These are phyloP conservation scores for Brassica rapa DNA, from an alignment of 345 rosid species.

Conservation along the genomic window DNA sequence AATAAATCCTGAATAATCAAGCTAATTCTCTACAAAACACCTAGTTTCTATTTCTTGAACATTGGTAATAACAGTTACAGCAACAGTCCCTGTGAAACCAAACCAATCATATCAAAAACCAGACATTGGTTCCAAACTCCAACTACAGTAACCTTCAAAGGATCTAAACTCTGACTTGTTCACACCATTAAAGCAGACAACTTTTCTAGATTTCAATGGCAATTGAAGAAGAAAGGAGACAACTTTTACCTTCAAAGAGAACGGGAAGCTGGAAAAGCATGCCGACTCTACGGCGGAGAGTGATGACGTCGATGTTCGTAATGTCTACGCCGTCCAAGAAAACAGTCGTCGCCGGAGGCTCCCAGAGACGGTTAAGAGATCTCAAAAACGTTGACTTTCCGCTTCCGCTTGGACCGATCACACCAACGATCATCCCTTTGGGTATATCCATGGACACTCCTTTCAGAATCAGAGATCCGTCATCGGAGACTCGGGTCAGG, in stretches of 20 bases:
- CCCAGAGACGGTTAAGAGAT: constrained; percentile 88
- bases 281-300: constrained; percentile 83
- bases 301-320: constrained; percentile 58
- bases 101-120: neutral
- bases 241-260: constrained; percentile 66
- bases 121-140: constrained; percentile 3
- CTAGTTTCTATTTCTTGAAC: too few species aligned
- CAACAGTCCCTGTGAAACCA: constrained; percentile 64
- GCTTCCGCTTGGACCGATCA: constrained; percentile 95
- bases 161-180: neutral
- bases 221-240: neutral
- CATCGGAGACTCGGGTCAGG: constrained; percentile 52
- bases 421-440: constrained; percentile 64
- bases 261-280: constrained; percentile 96
- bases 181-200: neutral
- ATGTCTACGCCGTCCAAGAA: constrained; percentile 75
- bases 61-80: constrained; percentile 29
- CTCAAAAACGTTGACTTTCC: constrained; percentile 85
- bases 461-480: constrained; percentile 54
- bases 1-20: too few species aligned
- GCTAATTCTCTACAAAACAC: too few species aligned
- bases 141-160: neutral
- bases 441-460: constrained; percentile 62
- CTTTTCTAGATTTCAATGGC: neutral
- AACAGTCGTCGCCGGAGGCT: constrained; percentile 66